A percentile compares a stretch with the other conserved stretches of the same genome.
phyloP scores from a whole-genome alignment of 768 basidiomycete species.

The Suillus subalutaceus region DNA sequence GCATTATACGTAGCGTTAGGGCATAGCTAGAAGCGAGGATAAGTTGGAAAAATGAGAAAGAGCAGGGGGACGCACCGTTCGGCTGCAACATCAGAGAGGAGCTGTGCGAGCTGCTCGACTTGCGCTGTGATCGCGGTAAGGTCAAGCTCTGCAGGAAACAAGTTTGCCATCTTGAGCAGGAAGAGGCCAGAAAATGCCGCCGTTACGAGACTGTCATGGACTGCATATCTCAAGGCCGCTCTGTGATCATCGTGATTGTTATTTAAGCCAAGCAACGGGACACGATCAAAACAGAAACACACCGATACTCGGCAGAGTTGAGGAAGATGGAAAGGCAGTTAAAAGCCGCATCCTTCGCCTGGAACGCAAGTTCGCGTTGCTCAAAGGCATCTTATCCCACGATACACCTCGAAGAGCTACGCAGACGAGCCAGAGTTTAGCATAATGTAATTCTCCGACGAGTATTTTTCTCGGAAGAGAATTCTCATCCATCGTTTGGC shows the following conservation, averaged over 20 bases:
- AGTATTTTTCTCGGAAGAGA: conserved; percentile 86
- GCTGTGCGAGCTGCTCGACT: conserved; percentile 88
- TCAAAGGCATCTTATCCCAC: conserved; percentile 97
- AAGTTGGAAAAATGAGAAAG: neutral
- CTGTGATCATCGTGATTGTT: conserved; percentile 38
- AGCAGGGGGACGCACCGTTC: conserved; percentile 60
- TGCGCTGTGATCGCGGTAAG: conserved; percentile 74
- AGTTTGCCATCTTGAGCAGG: conserved; percentile 90
- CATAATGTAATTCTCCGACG: conserved; percentile 86
- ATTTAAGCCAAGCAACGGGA: neutral
- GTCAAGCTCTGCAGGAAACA: conserved; percentile 87
- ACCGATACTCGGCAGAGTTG: conserved; percentile 81
- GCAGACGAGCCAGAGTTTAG: conserved; percentile 94
- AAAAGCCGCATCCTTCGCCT: conserved; percentile 91
- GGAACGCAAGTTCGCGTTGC: conserved; percentile 92
- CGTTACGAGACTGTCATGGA: conserved; percentile 91
- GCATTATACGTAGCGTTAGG: conserved; percentile 89
- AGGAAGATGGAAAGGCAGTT: conserved; percentile 85
- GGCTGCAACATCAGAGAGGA: conserved; percentile 91
- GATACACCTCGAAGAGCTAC: conserved; percentile 88
- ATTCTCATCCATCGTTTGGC: conserved; percentile 82
- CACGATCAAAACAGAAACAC: conserved; percentile 20
- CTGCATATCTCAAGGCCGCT: conserved; percentile 88
- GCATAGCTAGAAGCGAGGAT: conserved; percentile 64
- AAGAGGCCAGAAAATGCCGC: conserved; percentile 91